Evolutionary conservation across 768 basidiomycete species (phyloP).

Genomic region (Trametes cinnabarina): DNA sequence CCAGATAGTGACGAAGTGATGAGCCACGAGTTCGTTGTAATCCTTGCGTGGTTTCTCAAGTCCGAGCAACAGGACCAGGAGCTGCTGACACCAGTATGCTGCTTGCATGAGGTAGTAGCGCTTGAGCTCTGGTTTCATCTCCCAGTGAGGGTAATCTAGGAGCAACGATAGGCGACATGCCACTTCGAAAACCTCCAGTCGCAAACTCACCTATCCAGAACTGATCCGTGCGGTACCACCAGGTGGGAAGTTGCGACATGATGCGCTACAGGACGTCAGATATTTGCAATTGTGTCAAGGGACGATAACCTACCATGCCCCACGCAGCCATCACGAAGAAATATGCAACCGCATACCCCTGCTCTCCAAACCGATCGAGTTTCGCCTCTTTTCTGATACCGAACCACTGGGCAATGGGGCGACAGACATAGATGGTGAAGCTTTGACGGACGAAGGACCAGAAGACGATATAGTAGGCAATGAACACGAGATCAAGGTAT

Average conservation of each 20-base stretch:
- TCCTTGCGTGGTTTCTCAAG: constrained; percentile 97
- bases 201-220: constrained; percentile 75
- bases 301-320: constrained; percentile 65
- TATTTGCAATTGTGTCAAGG: background rate
- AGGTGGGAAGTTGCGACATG: constrained; percentile 79
- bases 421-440: constrained; percentile 60
- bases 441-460: constrained; percentile 86
- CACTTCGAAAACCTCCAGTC: background rate
- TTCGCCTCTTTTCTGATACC: constrained; percentile 69
- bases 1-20: constrained; percentile 95
- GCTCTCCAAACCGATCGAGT: constrained; percentile 85
- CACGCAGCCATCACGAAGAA: constrained; percentile 66
- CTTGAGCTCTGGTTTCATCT: constrained; percentile 83
- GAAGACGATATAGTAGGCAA: constrained; percentile 81
- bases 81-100: constrained; percentile 93
- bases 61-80: constrained; percentile 76
- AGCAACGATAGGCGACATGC: background rate
- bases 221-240: constrained; percentile 79
- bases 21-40: constrained; percentile 79
- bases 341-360: constrained; percentile 84
- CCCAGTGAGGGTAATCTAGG: constrained; percentile 84
- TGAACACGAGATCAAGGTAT: constrained; percentile 72
- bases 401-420: constrained; percentile 65
- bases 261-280: constrained; percentile 51
- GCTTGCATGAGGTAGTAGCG: constrained; percentile 91